A percentile compares a stretch with the other conserved stretches of the same genome.
These are phyloP conservation scores for Acanthochlamys bracteata DNA, from an alignment of 106 monocot genomes.

Conservation along the genomic window DNA sequence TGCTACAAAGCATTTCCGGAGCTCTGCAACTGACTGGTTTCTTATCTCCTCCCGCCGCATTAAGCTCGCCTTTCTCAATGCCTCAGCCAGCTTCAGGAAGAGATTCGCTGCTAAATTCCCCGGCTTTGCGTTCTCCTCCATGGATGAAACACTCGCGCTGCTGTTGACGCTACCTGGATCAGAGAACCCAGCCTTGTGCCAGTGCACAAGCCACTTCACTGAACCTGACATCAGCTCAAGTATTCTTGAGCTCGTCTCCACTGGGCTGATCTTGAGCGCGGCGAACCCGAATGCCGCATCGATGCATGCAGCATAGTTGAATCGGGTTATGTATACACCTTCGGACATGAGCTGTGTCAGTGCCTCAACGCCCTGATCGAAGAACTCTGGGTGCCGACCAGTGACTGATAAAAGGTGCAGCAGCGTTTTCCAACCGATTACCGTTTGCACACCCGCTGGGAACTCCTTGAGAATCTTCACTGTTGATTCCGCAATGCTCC, in stretches of 20 bases:
- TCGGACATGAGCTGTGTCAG: slow-evolving; percentile 47
- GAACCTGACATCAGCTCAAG: slow-evolving; percentile 57
- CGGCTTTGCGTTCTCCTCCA: slow-evolving; percentile 5
- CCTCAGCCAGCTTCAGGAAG: slow-evolving; percentile 66
- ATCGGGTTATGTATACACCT: slow-evolving; percentile 26
- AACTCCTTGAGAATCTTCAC: slow-evolving; percentile 27
- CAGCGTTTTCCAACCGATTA: slow-evolving; percentile 60
- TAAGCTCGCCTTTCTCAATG: slow-evolving; percentile 59
- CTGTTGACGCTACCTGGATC: slow-evolving; percentile 34
- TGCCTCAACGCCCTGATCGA: slow-evolving; percentile 48
- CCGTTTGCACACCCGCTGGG: slow-evolving; percentile 32
- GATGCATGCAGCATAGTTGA: slow-evolving; percentile 60
- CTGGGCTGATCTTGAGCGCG: slow-evolving; percentile 64
- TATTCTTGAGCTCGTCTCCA: slow-evolving; percentile 57
- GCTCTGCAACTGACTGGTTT: slow-evolving; percentile 56
- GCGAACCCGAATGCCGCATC: slow-evolving; percentile 75
- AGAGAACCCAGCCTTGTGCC: slow-evolving; percentile 50
- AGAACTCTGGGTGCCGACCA: slow-evolving; percentile 77
- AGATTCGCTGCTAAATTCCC: slow-evolving; percentile 38
- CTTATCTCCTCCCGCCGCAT: slow-evolving; percentile 86
- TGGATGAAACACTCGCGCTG: slow-evolving; percentile 7
- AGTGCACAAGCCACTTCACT: slow-evolving; percentile 49
- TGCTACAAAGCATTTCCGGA: slow-evolving; percentile 28
- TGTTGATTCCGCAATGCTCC: slow-evolving; percentile 36
- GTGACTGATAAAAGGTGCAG: slow-evolving; percentile 48